phyloP scores from a whole-genome alignment of 2,329 filamentous ascomycete genomes.

The Cercospora sp. region DNA sequence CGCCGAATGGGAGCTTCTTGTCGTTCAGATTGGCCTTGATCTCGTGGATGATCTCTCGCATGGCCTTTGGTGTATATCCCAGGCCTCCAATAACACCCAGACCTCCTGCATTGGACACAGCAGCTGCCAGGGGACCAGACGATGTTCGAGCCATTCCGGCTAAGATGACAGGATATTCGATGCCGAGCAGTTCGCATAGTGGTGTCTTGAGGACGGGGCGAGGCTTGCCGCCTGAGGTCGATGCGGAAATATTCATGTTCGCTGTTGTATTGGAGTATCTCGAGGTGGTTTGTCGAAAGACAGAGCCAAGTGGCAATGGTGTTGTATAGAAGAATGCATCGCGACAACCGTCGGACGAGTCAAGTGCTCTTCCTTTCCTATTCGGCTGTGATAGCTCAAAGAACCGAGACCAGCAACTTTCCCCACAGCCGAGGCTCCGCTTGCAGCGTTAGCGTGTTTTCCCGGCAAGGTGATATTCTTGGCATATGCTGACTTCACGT shows the following conservation, averaged over 20 bases:
- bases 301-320: background rate
- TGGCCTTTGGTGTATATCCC: slow-evolving; percentile 71
- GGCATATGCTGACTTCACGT: background rate
- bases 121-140: slow-evolving; percentile 74
- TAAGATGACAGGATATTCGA: slow-evolving; percentile 85
- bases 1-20: slow-evolving; percentile 77
- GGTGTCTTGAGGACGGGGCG: slow-evolving; percentile 67
- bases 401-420: background rate
- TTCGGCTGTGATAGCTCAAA: slow-evolving; percentile 6
- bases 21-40: slow-evolving; percentile 72
- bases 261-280: background rate
- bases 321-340: background rate
- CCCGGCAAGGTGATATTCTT: background rate
- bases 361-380: slow-evolving; percentile 3
- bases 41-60: slow-evolving; percentile 79
- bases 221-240: slow-evolving; percentile 25
- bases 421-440: background rate
- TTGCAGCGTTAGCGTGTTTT: background rate
- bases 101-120: slow-evolving; percentile 85
- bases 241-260: slow-evolving; percentile 15
- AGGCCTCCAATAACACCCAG: slow-evolving; percentile 64
- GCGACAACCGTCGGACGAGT: slow-evolving; percentile 6
- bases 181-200: slow-evolving; percentile 74
- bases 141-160: slow-evolving; percentile 92
- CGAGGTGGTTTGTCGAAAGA: background rate